Evolutionary conservation across 139 green algal genomes (phyloP).

Genomic region (Spirogloea muscicola): DNA sequence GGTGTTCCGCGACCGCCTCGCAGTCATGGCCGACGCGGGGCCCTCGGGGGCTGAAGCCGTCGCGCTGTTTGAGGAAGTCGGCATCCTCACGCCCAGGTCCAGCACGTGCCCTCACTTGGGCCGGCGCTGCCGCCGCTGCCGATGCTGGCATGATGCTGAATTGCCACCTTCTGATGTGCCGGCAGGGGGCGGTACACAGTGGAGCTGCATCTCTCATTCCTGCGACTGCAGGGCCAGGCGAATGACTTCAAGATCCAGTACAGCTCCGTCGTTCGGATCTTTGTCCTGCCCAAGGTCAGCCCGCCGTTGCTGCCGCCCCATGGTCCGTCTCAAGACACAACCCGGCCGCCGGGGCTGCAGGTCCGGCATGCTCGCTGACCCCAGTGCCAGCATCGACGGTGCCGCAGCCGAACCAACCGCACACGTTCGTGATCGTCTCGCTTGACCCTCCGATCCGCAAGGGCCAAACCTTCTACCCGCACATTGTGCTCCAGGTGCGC

Average conservation of each 20-base stretch:
- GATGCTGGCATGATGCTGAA: no score
- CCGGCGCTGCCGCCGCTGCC: no score
- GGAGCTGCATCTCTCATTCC: slow-evolving; percentile 45
- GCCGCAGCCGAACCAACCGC: slow-evolving; percentile 60
- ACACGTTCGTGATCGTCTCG: slow-evolving; percentile 83
- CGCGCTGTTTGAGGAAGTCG: slow-evolving; percentile 70
- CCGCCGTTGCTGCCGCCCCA: not conserved
- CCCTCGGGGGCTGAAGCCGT: slow-evolving; percentile 32
- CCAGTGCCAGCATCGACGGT: no score
- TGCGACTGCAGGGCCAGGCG: slow-evolving; percentile 52
- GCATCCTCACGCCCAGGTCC: slow-evolving; percentile 51
- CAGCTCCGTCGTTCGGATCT: slow-evolving; percentile 75
- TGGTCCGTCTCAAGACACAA: no score
- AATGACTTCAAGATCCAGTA: slow-evolving; percentile 95
- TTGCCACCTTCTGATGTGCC: no score
- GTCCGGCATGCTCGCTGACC: no score
- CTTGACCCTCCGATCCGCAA: slow-evolving; percentile 95
- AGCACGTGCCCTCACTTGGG: no score
- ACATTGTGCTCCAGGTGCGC: slow-evolving; percentile 68
- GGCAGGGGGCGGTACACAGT: slow-evolving; percentile 53
- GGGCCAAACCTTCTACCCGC: slow-evolving; percentile 91
- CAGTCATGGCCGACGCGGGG: slow-evolving; percentile 40
- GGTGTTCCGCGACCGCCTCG: no score
- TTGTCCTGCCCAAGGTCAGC: slow-evolving; percentile 64
- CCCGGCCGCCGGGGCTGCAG: no score